Percentiles rank a stretch among this genome's conserved stretches.
Conservation (phyloP, 257 asterid species). For the Salvia rosmarinus region DNA sequence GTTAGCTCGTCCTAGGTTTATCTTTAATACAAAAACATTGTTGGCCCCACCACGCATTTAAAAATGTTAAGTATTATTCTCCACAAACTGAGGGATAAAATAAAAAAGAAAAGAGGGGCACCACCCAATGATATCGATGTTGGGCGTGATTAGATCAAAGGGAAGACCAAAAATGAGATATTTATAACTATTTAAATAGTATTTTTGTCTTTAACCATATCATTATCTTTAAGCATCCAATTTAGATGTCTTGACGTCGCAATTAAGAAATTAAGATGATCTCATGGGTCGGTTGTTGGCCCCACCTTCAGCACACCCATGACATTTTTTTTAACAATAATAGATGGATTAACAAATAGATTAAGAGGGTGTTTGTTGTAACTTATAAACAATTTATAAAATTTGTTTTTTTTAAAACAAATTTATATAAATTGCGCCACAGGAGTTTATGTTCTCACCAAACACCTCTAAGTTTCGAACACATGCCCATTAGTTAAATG, state of each 20-base stretch:
- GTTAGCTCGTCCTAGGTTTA: constrained; percentile 25
- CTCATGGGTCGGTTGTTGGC: constrained; percentile 74
- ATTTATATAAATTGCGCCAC: no score
- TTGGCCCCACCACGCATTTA: not conserved
- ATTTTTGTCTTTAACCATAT: constrained; percentile 39
- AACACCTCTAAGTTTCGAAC: no score
- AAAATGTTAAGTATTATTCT: not conserved
- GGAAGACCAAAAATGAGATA: constrained; percentile 39
- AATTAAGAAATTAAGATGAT: constrained; percentile 58
- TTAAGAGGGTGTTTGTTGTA: no score
- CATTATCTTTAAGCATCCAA: constrained; percentile 48
- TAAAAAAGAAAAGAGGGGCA: not conserved
- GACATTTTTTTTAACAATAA: constrained; percentile 28
- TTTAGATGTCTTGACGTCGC: constrained; percentile 43
- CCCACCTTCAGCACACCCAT: constrained; percentile 51
- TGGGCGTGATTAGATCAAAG: constrained; percentile 48
- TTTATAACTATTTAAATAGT: constrained; percentile 18
- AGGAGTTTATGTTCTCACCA: no score
- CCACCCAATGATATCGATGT: constrained; percentile 42
- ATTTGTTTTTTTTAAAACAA: no score
- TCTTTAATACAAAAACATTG: not conserved
- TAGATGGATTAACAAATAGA: constrained; percentile 34
- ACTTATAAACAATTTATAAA: no score
- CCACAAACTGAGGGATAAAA: constrained; percentile 22
- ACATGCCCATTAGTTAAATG: no score